Conservation (phyloP, 164 flowering plant genomes). For the Annona cherimola region DNA sequence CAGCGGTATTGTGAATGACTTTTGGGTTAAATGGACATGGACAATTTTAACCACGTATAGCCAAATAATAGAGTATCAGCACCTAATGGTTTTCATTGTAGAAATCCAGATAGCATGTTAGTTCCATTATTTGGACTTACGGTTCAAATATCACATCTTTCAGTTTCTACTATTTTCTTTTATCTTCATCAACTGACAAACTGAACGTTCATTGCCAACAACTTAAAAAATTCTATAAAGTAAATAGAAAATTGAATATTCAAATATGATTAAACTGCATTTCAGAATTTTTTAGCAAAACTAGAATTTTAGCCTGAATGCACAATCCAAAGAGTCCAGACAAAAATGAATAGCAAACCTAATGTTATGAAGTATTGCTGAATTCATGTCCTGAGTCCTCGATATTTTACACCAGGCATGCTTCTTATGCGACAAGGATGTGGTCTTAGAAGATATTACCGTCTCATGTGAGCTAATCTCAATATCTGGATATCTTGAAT, state of each 20-base stretch:
- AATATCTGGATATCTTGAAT: conserved; percentile 44
- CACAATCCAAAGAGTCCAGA: not conserved
- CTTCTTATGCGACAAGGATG: conserved; percentile 30
- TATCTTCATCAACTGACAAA: not conserved
- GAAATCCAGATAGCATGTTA: not conserved
- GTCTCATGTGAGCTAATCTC: conserved; percentile 49
- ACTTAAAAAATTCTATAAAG: not conserved
- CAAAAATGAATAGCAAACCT: conserved; percentile 32
- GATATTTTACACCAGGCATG: conserved; percentile 72
- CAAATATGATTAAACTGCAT: not conserved
- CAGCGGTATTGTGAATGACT: not conserved
- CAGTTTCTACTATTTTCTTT: not conserved
- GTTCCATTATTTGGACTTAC: not conserved
- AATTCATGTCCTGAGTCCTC: conserved; percentile 41
- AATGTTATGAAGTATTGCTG: conserved; percentile 49
- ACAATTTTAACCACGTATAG: not conserved
- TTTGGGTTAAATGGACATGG: not conserved
- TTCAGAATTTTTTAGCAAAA: not conserved
- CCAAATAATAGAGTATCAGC: not conserved
- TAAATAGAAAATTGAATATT: not conserved
- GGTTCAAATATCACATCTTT: not conserved
- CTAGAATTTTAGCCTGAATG: not conserved
- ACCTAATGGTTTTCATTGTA: not conserved
- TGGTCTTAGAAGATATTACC: conserved; percentile 41
- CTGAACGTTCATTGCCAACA: not conserved